Percentiles rank a stretch among this genome's conserved stretches.
Conservation (phyloP, 768 basidiomycete species). For the Wakefieldia striispora region DNA sequence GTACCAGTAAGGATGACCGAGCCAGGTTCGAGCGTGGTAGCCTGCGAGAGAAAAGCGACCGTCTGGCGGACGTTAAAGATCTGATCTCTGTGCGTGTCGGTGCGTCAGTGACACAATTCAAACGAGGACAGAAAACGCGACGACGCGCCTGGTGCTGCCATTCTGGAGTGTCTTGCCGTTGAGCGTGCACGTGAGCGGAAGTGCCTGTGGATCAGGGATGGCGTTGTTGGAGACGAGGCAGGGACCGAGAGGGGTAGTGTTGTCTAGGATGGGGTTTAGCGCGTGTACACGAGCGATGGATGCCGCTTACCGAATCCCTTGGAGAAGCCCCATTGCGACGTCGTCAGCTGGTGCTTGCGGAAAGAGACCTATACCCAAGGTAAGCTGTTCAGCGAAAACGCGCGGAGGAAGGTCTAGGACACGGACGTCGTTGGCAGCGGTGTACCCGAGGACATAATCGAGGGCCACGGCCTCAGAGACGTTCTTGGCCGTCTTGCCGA, state of each 20-base stretch:
- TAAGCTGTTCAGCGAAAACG: neutral
- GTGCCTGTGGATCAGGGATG: slow-evolving; percentile 63
- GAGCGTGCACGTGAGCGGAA: slow-evolving; percentile 60
- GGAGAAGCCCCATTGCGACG: slow-evolving; percentile 85
- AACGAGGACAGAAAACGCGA: neutral
- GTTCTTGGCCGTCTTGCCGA: slow-evolving; percentile 78
- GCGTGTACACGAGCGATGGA: neutral
- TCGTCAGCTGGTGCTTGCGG: slow-evolving; percentile 76
- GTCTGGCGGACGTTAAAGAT: slow-evolving; percentile 80
- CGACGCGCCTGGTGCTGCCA: slow-evolving; percentile 65
- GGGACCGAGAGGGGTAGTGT: slow-evolving; percentile 70
- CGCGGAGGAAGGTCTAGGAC: neutral
- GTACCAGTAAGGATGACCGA: slow-evolving; percentile 83
- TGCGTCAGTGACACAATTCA: neutral
- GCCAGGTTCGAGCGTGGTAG: slow-evolving; percentile 78
- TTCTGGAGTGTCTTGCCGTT: slow-evolving; percentile 73
- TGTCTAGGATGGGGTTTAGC: slow-evolving; percentile 15
- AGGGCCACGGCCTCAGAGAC: slow-evolving; percentile 79
- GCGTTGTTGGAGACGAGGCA: slow-evolving; percentile 66
- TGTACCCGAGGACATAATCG: slow-evolving; percentile 84
- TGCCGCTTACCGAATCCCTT: slow-evolving; percentile 71
- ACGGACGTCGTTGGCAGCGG: slow-evolving; percentile 72
- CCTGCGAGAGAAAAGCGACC: slow-evolving; percentile 78
- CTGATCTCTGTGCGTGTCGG: slow-evolving; percentile 53
- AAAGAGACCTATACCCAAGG: slow-evolving; percentile 54